Evolutionary conservation across 2,329 filamentous ascomycete species (phyloP), one percentile per base, ranked within the genome.

Genomic region (Juglanconis oblonga): DNA sequence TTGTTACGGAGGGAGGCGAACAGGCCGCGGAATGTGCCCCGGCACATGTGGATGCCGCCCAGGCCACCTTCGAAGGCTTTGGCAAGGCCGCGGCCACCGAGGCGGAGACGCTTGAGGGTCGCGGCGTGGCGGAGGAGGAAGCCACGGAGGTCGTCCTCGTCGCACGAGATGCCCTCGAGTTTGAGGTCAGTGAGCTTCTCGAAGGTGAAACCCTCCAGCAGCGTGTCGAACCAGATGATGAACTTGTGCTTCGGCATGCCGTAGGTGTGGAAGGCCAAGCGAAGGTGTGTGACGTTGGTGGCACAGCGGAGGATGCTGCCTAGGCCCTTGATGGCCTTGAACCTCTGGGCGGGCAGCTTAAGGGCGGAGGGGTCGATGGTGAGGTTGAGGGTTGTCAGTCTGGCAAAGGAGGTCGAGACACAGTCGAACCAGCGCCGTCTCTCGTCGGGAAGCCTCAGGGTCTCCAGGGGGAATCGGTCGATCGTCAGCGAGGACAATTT

Each of bases 61-160:
- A 73, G 73, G 24, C 74, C 73, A 3, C 71, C 65, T 64, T 77
- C 75, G 61, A 72, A 71, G 5, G 72, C 71, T 38, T 72, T 72
- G 45, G 73, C 74, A 11, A 77, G 65, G 5, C 78, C 79, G 17
- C 73, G 71, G 4, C 78, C 78, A 17, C 79, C 80, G 9, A 82
- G 72, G 3, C 77, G 76, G 7, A 81, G 67, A 1, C 74, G 71
- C 49, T 70, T 66, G 33, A 81, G 69, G 0, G 74, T 76, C 4
- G 67, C 50, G 10, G 72, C 71, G 62, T 80, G 78, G 4, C 73
- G 66, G 17, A 73, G 65, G 29, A 82, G 60, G 61, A 81, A 81
- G 5, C 69, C 64, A 24, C 72, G 73, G 17, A 82, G 72, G 56
- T 78, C 76, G 5, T 73, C 70, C 65, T 80, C 78, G 47, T 76